These are phyloP conservation scores for Pythium folliculosum DNA, from an alignment of 352 stramenopile genomes.

Conservation along the genomic window DNA sequence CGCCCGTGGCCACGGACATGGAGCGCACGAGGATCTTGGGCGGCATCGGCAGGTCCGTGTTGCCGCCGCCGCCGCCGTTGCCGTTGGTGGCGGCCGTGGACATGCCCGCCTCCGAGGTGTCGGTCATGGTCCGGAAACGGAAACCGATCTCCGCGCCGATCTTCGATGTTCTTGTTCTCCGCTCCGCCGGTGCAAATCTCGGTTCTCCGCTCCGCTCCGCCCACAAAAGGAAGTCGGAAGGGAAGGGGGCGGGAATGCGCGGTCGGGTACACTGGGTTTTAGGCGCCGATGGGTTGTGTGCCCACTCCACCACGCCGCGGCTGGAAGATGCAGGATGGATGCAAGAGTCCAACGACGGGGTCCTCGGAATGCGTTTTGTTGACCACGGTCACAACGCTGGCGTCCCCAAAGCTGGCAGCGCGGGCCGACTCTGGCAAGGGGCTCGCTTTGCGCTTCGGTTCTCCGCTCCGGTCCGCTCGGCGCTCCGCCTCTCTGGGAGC, in stretches of 20 bases:
- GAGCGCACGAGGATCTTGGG: constrained; percentile 33
- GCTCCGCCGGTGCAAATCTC: not conserved
- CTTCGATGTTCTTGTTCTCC: not conserved
- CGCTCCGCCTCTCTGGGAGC: constrained; percentile 20
- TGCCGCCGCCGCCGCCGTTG: not conserved
- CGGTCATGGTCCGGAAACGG: not conserved
- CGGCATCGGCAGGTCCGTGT: constrained; percentile 14
- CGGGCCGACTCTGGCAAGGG: not conserved
- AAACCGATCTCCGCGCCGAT: not conserved
- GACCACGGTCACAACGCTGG: not conserved
- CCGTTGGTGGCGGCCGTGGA: constrained; percentile 1
- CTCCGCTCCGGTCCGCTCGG: constrained; percentile 5
- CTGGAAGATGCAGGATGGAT: not conserved
- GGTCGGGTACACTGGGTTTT: not conserved
- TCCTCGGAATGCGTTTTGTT: constrained; percentile 9
- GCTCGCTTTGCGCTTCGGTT: not conserved
- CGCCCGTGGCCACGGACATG: constrained; percentile 26
- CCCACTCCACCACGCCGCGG: too few relatives aligned
- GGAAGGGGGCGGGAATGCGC: not conserved
- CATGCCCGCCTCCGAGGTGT: constrained; percentile 4
- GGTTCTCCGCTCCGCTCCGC: constrained; percentile 13
- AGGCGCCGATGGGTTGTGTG: not conserved
- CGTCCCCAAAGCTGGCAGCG: not conserved
- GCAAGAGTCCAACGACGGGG: constrained; percentile 2
- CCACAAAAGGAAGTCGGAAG: not conserved